Percentiles rank a stretch among this genome's conserved stretches.
Evolutionary conservation across 2,329 filamentous ascomycete species (phyloP).

Genomic region (Sphaerostilbella broomeana): DNA sequence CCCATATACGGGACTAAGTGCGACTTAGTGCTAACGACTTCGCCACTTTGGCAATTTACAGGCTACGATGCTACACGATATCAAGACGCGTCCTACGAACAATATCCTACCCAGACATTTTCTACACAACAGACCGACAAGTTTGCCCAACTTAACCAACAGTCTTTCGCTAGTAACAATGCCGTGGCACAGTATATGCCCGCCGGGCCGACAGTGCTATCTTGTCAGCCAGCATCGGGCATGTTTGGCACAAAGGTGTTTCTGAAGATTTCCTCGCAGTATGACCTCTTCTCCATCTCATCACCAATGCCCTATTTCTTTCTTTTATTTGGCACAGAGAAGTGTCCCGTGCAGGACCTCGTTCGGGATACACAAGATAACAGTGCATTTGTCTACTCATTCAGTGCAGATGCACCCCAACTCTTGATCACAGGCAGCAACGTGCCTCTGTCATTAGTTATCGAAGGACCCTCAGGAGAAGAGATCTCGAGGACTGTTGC

Average conservation of each 20-base stretch:
- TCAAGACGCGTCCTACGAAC: conserved; percentile 49
- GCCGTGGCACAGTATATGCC: conserved; percentile 61
- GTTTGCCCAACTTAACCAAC: conserved; percentile 46
- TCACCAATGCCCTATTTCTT: conserved; percentile 52
- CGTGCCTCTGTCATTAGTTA: conserved; percentile 49
- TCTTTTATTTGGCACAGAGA: conserved; percentile 72
- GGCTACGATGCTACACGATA: conserved; percentile 56
- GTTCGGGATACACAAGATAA: conserved; percentile 52
- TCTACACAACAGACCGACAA: conserved; percentile 43
- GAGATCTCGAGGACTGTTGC: conserved; percentile 44
- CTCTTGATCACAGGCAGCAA: conserved; percentile 46
- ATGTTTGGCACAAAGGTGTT: conserved; percentile 62
- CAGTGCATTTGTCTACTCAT: conserved; percentile 61
- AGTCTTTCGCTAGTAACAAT: conserved; percentile 55
- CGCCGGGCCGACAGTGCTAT: conserved; percentile 54
- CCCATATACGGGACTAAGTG: background rate
- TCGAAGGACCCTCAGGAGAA: conserved; percentile 46
- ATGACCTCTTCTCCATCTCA: conserved; percentile 59
- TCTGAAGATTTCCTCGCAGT: conserved; percentile 67
- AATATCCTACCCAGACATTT: conserved; percentile 44
- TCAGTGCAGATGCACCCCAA: conserved; percentile 66
- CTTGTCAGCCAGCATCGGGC: conserved; percentile 64
- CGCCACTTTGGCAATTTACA: conserved; percentile 21
- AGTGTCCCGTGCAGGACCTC: conserved; percentile 54
- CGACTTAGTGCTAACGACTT: conserved; percentile 13